Conservation (phyloP, 2,329 filamentous ascomycete genomes). For the Xylariales sp. region DNA sequence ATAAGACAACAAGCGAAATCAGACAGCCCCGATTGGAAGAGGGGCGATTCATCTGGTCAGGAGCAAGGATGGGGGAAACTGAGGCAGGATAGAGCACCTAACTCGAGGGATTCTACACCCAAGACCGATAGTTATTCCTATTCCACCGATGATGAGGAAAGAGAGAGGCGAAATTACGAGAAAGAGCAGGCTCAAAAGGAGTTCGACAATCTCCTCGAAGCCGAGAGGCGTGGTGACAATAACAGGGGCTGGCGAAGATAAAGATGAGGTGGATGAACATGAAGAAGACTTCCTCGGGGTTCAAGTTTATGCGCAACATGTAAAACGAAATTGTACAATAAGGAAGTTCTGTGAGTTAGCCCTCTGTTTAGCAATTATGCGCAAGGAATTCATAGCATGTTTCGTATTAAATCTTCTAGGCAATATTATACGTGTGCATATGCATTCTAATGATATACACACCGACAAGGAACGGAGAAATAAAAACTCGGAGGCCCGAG, state of each 20-base stretch:
- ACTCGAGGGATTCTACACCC: conserved; percentile 35
- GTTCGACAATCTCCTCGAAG: conserved; percentile 62
- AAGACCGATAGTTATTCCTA: conserved; percentile 52
- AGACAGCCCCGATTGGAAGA: conserved; percentile 36
- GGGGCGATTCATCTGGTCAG: conserved; percentile 47
- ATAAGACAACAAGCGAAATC: conserved; percentile 54
- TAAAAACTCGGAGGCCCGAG: not conserved
- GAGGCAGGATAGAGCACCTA: conserved; percentile 44
- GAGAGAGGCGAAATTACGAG: conserved; percentile 50
- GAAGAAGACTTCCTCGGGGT: not conserved
- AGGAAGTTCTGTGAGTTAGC: conserved; percentile 5
- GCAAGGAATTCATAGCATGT: not conserved
- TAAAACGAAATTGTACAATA: conserved; percentile 3
- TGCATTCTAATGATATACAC: not conserved
- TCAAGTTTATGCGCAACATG: conserved; percentile 23
- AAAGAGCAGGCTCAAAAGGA: conserved; percentile 62
- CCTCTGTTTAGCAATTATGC: conserved; percentile 5
- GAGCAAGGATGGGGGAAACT: conserved; percentile 45
- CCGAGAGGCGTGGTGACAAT: conserved; percentile 51
- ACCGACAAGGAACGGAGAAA: not conserved
- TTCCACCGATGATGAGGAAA: conserved; percentile 53
- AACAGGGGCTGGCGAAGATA: conserved; percentile 29
- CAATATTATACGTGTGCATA: not conserved
- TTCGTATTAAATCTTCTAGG: conserved; percentile 19
- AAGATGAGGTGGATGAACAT: conserved; percentile 3